These are phyloP conservation scores for Fistulinella prunicolor DNA, from an alignment of 768 basidiomycete species.

Conservation along the genomic window DNA sequence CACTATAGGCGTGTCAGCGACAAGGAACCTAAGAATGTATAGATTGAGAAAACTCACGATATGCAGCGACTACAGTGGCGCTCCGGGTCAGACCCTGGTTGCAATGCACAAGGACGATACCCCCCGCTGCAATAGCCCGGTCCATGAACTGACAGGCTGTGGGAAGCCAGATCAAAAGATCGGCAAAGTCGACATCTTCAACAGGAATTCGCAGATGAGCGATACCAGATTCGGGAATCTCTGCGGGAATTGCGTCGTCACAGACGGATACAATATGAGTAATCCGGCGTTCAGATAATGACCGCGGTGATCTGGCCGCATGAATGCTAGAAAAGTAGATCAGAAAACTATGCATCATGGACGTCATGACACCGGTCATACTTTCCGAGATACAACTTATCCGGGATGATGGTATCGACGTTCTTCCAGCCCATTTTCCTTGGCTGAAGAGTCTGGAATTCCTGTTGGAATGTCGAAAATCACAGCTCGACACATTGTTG, in stretches of 20 bases:
- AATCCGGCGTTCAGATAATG: constrained; percentile 69
- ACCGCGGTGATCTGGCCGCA: constrained; percentile 68
- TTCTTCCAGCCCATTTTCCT: constrained; percentile 53
- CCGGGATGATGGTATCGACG: constrained; percentile 63
- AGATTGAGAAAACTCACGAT: constrained; percentile 46
- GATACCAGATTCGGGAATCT: constrained; percentile 66
- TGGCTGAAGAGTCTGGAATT: constrained; percentile 26
- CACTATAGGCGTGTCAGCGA: constrained; percentile 40
- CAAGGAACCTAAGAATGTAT: neutral
- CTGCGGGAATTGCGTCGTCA: constrained; percentile 65
- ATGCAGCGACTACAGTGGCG: constrained; percentile 71
- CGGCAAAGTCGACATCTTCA: constrained; percentile 67
- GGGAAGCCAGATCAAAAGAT: constrained; percentile 66
- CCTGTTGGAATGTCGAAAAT: constrained; percentile 25
- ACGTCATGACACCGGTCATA: constrained; percentile 41
- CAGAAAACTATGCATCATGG: constrained; percentile 37
- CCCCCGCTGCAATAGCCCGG: constrained; percentile 53
- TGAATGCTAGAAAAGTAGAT: constrained; percentile 54
- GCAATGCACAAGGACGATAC: constrained; percentile 65
- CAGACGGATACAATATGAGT: constrained; percentile 82
- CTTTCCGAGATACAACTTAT: constrained; percentile 72
- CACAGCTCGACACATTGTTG: constrained; percentile 25
- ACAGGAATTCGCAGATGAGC: constrained; percentile 68
- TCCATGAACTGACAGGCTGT: constrained; percentile 65
- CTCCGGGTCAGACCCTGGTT: constrained; percentile 64